A percentile compares a stretch with the other conserved stretches of the same genome.
Evolutionary conservation across 1,139 yeast genomes (phyloP).

Genomic region (Komagataea norvegica): DNA sequence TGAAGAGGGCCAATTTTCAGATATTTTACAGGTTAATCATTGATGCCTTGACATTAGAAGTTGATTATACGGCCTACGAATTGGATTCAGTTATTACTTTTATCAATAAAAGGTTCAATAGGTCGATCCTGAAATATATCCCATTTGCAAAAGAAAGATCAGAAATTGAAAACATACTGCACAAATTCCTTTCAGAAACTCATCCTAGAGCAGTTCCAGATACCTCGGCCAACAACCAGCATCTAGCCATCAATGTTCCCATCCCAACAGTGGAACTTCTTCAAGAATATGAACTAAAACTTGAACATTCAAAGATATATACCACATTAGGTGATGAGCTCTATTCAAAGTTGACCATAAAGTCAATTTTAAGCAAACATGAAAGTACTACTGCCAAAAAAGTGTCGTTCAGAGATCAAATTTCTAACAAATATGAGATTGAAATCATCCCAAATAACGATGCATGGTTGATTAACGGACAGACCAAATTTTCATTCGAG

Average conservation of each 20-base stretch:
- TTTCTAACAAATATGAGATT: slow-evolving; percentile 30
- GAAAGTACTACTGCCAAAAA: slow-evolving; percentile 22
- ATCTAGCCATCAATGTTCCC: slow-evolving; percentile 44
- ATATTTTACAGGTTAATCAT: slow-evolving; percentile 6
- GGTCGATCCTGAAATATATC: slow-evolving; percentile 3
- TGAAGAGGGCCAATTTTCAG: slow-evolving; percentile 5
- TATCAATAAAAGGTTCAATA: background rate
- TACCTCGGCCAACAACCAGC: slow-evolving; percentile 4
- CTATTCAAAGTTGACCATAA: slow-evolving; percentile 37
- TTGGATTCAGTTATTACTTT: slow-evolving; percentile 6
- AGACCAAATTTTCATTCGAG: slow-evolving; percentile 45
- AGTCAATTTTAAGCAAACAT: slow-evolving; percentile 35
- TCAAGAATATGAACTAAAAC: slow-evolving; percentile 45
- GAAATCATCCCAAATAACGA: slow-evolving; percentile 39
- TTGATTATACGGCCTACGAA: slow-evolving; percentile 15
- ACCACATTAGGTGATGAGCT: slow-evolving; percentile 61
- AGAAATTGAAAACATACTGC: background rate
- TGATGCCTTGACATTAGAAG: slow-evolving; percentile 4
- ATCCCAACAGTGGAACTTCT: slow-evolving; percentile 48
- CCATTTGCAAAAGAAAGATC: slow-evolving; percentile 4
- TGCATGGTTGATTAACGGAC: slow-evolving; percentile 71
- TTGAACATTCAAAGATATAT: slow-evolving; percentile 38
- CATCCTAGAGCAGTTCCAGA: background rate
- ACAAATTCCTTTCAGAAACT: background rate
- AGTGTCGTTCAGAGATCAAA: slow-evolving; percentile 27